phyloP scores from a whole-genome alignment of 805 yeast species.

The Candida loeiensis region DNA sequence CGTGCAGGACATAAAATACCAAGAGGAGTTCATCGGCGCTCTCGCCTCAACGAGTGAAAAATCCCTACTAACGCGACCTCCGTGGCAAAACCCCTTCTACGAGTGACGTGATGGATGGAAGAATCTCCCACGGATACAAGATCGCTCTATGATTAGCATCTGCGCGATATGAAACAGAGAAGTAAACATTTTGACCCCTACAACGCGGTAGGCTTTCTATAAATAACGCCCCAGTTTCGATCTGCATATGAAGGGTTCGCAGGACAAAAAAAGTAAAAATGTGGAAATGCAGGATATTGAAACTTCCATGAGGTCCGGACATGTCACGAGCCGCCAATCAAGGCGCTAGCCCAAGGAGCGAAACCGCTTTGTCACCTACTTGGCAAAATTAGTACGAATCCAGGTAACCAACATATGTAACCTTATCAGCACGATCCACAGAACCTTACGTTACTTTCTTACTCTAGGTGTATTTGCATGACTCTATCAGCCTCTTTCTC shows the following conservation, averaged over 20 bases:
- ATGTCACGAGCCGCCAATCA: not conserved
- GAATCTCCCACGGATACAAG: too few species aligned
- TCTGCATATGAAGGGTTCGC: not conserved
- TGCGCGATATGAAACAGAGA: too few species aligned
- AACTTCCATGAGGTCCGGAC: not conserved
- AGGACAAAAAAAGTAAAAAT: not conserved
- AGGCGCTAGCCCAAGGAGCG: too few species aligned
- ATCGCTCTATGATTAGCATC: too few species aligned
- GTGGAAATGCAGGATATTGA: not conserved
- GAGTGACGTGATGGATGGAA: too few species aligned
- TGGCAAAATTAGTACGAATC: too few species aligned
- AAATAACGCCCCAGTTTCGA: not conserved
- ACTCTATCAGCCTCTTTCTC: slow-evolving; percentile 1
- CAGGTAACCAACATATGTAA: too few species aligned
- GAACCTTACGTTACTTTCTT: not conserved
- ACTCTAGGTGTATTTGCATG: not conserved
- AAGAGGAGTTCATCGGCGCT: not conserved
- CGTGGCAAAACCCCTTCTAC: too few species aligned
- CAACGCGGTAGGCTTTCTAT: not conserved
- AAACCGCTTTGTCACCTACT: too few species aligned
- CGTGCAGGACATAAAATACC: slow-evolving; percentile 4
- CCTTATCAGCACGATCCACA: too few species aligned
- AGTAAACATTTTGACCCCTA: too few species aligned
- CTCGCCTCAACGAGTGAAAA: not conserved
- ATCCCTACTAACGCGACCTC: too few species aligned